A percentile compares a stretch with the other conserved stretches of the same genome.
phyloP scores from a whole-genome alignment of 2,329 filamentous ascomycete species.

The Phialocephala sp. region DNA sequence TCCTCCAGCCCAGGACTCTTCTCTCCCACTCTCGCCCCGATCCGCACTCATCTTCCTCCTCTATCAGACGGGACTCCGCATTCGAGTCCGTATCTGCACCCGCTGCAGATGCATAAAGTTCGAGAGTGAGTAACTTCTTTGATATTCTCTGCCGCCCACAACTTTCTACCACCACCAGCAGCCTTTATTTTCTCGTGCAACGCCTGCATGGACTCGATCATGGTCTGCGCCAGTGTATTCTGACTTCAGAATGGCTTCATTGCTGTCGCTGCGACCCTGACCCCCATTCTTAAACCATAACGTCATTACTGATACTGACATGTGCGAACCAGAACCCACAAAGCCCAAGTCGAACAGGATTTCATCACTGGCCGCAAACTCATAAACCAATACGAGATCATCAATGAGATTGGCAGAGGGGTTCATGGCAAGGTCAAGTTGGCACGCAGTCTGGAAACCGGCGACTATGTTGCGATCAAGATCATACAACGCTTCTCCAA shows the following conservation, averaged over 20 bases:
- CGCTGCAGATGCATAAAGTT: conserved; percentile 73
- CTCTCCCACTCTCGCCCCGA: conserved; percentile 52
- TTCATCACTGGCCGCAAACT: conserved; percentile 88
- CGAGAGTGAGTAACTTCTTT: conserved; percentile 68
- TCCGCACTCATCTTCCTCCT: conserved; percentile 44
- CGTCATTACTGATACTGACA: conserved; percentile 28
- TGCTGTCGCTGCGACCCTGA: not conserved
- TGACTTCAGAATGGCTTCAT: not conserved
- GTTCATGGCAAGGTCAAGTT: conserved; percentile 98
- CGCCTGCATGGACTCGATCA: not conserved
- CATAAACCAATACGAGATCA: conserved; percentile 97
- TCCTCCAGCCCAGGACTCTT: conserved; percentile 67
- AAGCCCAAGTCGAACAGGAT: conserved; percentile 89
- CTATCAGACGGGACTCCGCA: conserved; percentile 56
- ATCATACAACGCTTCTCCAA: conserved; percentile 97
- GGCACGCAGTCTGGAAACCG: conserved; percentile 77
- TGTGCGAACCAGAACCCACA: conserved; percentile 70
- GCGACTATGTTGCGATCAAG: conserved; percentile 91
- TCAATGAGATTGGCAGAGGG: conserved; percentile 93
- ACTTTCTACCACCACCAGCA: conserved; percentile 12
- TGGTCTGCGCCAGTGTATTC: not conserved
- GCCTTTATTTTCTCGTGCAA: not conserved
- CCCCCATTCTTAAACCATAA: conserved; percentile 4
- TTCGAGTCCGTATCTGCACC: conserved; percentile 70
- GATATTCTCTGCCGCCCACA: conserved; percentile 3